These are phyloP conservation scores for Leishmania mexicana DNA, from an alignment of 208 protist genomes.

Conservation along the genomic window DNA sequence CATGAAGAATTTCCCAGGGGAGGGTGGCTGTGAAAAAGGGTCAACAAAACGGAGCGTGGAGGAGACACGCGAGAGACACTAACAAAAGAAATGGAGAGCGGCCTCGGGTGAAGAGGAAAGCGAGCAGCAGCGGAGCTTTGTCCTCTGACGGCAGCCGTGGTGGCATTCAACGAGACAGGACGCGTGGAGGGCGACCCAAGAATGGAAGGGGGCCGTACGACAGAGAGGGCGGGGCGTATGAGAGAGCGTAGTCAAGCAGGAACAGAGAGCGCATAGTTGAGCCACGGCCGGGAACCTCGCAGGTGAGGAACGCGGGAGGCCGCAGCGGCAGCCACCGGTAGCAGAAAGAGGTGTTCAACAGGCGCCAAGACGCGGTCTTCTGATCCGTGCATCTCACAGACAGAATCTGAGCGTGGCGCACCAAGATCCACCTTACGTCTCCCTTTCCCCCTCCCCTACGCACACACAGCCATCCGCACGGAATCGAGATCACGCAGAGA, in stretches of 20 bases:
- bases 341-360: neutral
- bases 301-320: neutral
- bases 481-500: neutral
- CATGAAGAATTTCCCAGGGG: conserved; percentile 4
- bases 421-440: neutral
- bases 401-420: neutral
- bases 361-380: neutral
- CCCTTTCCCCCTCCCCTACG: no score
- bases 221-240: neutral
- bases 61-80: neutral
- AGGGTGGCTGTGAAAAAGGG: neutral
- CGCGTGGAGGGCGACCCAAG: neutral
- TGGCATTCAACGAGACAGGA: neutral
- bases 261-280: neutral
- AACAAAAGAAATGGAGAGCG: neutral
- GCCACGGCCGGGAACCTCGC: neutral
- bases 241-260: neutral
- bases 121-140: neutral
- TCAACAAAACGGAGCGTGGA: neutral
- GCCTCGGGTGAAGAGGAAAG: neutral
- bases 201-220: neutral
- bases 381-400: neutral
- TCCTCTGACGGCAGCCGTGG: neutral
- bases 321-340: neutral
- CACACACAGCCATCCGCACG: neutral